Evolutionary conservation across 2,329 filamentous ascomycete species (phyloP).

Genomic region (Drechslerella coelobrocha): DNA sequence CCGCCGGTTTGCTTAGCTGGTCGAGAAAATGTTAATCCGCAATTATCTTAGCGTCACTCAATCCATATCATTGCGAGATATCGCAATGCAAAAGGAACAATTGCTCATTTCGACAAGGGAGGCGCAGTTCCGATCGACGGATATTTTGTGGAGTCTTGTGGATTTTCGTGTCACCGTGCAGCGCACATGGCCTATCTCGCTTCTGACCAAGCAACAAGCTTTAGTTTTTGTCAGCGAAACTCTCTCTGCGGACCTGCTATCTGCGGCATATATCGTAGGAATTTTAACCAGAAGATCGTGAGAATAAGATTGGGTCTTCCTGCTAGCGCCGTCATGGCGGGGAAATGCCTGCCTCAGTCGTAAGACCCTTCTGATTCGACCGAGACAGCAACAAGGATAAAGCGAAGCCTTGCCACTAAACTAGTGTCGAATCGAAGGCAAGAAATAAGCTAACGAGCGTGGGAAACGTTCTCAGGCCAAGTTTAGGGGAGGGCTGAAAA

Average conservation of each 20-base stretch:
- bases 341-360: slow-evolving; percentile 14
- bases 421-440: slow-evolving; percentile 6
- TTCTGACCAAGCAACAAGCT: not conserved
- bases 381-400: too few relatives aligned
- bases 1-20: not conserved
- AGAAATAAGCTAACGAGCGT: slow-evolving; percentile 5
- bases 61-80: not conserved
- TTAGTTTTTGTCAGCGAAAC: not conserved
- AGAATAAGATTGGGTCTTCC: not conserved
- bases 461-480: not conserved
- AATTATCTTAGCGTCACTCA: not conserved
- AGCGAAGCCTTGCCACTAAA: not conserved
- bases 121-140: slow-evolving; percentile 25
- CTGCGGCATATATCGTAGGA: too few relatives aligned
- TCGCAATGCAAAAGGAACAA: not conserved
- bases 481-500: slow-evolving; percentile 14
- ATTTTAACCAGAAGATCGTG: too few relatives aligned
- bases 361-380: not conserved
- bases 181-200: slow-evolving; percentile 9
- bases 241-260: too few relatives aligned
- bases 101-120: slow-evolving; percentile 2
- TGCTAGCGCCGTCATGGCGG: not conserved
- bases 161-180: slow-evolving; percentile 1
- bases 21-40: slow-evolving; percentile 2
- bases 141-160: slow-evolving; percentile 2